These are phyloP conservation scores for Leucocoprinus birnbaumii DNA, from an alignment of 768 basidiomycete genomes.

Conservation along the genomic window DNA sequence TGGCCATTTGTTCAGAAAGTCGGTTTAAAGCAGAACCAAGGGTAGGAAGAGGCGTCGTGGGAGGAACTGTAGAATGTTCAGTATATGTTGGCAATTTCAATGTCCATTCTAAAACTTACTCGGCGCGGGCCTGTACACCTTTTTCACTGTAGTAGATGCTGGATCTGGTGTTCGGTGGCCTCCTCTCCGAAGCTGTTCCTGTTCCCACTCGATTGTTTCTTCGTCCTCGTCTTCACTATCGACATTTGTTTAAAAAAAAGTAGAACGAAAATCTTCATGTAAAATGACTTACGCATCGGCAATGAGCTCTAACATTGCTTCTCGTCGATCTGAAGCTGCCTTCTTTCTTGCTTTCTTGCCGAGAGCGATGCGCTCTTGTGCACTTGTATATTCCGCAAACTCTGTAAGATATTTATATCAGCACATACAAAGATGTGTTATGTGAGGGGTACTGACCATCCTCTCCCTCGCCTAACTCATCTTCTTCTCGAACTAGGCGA, in stretches of 20 bases:
- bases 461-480: conserved; percentile 84
- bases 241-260: not conserved
- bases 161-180: conserved; percentile 47
- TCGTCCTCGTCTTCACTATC: conserved; percentile 78
- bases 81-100: conserved; percentile 7
- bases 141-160: conserved; percentile 39
- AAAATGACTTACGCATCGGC: conserved; percentile 63
- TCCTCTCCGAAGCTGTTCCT: conserved; percentile 76
- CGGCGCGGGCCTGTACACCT: conserved; percentile 65
- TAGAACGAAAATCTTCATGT: too few species aligned
- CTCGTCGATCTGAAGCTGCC: conserved; percentile 64
- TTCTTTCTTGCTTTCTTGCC: conserved; percentile 78
- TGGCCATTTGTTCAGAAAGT: conserved; percentile 55
- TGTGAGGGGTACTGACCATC: conserved; percentile 74
- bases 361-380: conserved; percentile 81
- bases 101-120: conserved; percentile 52
- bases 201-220: conserved; percentile 83
- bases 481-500: conserved; percentile 79
- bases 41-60: conserved; percentile 57
- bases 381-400: conserved; percentile 84
- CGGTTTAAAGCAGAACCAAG: conserved; percentile 60
- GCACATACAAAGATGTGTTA: not conserved
- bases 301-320: conserved; percentile 78
- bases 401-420: conserved; percentile 43
- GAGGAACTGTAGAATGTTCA: conserved; percentile 52